Conservation (phyloP, 2,329 filamentous ascomycete genomes). For the Fusarium redolens region DNA sequence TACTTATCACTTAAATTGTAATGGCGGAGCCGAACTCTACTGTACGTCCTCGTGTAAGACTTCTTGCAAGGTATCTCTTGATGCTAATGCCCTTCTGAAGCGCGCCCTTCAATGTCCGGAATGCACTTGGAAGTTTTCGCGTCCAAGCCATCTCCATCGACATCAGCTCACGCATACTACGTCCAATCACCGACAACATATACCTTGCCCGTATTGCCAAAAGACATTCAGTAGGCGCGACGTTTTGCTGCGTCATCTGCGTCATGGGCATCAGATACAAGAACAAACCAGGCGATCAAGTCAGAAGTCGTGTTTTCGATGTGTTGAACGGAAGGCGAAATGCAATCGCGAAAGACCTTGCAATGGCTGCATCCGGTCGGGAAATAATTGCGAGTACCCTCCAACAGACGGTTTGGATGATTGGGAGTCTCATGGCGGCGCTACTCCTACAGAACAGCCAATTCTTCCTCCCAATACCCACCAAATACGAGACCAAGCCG, state of each 20-base stretch:
- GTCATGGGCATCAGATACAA: background rate
- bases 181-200: background rate
- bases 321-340: background rate
- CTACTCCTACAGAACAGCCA: background rate
- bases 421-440: fast-evolving
- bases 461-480: fast-evolving
- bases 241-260: background rate
- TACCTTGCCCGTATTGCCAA: background rate
- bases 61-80: background rate
- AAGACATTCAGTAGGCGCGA: background rate
- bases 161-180: constrained; percentile 2
- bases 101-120: background rate
- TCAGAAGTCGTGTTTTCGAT: constrained; percentile 8
- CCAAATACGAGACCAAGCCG: background rate
- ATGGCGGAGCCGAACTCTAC: background rate
- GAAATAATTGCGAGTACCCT: background rate
- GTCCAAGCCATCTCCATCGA: background rate
- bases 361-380: background rate
- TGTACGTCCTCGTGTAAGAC: background rate
- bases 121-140: background rate
- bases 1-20: fast-evolving
- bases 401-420: fast-evolving
- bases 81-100: fast-evolving
- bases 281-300: background rate
- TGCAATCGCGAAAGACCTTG: background rate